A percentile compares a stretch with the other conserved stretches of the same genome.
Conservation (phyloP, 1,139 yeast species). For the Scheffersomyces segobiensis region DNA sequence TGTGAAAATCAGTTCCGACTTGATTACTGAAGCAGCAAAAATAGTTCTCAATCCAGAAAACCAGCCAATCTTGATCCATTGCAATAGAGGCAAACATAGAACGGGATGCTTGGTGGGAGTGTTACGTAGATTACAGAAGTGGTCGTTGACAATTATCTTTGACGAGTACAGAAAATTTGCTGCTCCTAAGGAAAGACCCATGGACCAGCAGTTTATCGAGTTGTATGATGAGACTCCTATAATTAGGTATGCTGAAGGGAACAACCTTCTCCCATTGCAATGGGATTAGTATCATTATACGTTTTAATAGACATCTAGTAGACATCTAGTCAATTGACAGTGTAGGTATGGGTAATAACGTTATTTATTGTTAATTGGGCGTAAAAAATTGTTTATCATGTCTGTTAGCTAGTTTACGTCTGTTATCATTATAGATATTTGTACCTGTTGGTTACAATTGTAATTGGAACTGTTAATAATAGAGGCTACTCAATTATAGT, state of each 20-base stretch:
- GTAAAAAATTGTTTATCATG: too few relatives aligned
- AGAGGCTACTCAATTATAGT: too few relatives aligned
- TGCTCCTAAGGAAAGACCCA: constrained; percentile 89
- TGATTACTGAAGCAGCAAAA: constrained; percentile 78
- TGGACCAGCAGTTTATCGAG: constrained; percentile 95
- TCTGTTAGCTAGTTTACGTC: too few relatives aligned
- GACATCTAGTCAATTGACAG: too few relatives aligned
- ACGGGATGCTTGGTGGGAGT: constrained; percentile 97
- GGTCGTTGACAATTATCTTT: constrained; percentile 92
- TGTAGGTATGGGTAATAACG: too few relatives aligned
- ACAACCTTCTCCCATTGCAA: constrained; percentile 62
- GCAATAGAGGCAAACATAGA: constrained; percentile 94
- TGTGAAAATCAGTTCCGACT: constrained; percentile 76
- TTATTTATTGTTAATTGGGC: too few relatives aligned
- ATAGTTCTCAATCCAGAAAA: constrained; percentile 80
- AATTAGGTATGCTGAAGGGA: constrained; percentile 48
- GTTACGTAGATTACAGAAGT: constrained; percentile 78
- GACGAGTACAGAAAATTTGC: constrained; percentile 95
- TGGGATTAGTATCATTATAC: constrained; percentile 45
- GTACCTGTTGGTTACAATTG: too few relatives aligned
- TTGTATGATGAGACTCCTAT: constrained; percentile 71
- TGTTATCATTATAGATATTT: too few relatives aligned
- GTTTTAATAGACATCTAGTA: too few relatives aligned
- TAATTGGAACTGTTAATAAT: too few relatives aligned
- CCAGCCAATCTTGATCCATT: constrained; percentile 90